Evolutionary conservation across 495 filamentous ascomycete genomes (phyloP), one percentile per base, ranked within the genome.

Genomic region (Pseudoneurospora amorphoporcata): DNA sequence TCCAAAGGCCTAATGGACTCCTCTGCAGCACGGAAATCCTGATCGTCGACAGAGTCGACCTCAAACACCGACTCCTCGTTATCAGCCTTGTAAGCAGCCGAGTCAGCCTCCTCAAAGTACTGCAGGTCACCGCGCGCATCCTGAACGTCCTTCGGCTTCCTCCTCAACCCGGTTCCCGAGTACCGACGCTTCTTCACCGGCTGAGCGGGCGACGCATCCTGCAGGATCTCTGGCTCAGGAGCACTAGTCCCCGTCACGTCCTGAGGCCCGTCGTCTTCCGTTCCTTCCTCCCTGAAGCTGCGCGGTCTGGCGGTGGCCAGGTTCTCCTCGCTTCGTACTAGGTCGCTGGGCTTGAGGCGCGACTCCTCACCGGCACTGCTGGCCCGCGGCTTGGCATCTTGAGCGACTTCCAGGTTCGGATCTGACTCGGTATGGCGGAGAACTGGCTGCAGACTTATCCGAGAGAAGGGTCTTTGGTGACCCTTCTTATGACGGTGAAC

Each of bases 11-110:
- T 29, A 35, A 65, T 65, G 53, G 23, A 35, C 53, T 65, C 29
- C 53, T 35, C 10, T 16, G 12, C 29, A 10, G 53, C 29, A 10
- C 29, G 0, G 0, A 65, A 6, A 17, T 71, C 39, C 9, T 32
- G n/a, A 4, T 7, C 10, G 4, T 68, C 74, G 17, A 16, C 23
- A 65, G 29, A 17, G 29, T 65, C 10, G 47, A 58, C 47, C 47
- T 29, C 53, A 65, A 65, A 65, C 53, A 65, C 43, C 3, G 32
- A 8, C 42, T 71, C 89, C 75, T 94, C 94, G 40, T 83, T 84
- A 77, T 95, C 92, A 16, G 88, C 92, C 74, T 91, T 90, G 81
- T 97, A 96, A 7, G 89, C 93, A 53, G 92, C 92, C 71, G 97
- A 88, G 73, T 90, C 87, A 19, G 85, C 84, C 71, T 88, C 93